Percentiles rank a stretch among this genome's conserved stretches.
These are phyloP conservation scores for Chaetomium sp. DNA, from an alignment of 2,329 filamentous ascomycete species.

Conservation along the genomic window DNA sequence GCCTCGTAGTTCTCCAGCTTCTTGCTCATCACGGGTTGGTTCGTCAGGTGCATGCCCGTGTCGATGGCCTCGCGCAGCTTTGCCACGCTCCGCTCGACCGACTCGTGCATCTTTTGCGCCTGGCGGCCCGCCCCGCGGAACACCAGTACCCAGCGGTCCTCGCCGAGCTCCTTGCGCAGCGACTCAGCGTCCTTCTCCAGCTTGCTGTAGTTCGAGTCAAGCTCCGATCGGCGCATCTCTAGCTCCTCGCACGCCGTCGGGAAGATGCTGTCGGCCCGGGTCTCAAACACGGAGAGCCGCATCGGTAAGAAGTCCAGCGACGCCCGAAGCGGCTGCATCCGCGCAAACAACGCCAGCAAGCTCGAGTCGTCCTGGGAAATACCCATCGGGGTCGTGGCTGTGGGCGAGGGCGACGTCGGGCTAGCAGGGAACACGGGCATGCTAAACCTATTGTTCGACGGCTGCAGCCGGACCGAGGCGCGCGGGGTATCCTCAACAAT, in stretches of 20 bases:
- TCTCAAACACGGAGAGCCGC: constrained; percentile 80
- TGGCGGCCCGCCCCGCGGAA: constrained; percentile 89
- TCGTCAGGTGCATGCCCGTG: constrained; percentile 64
- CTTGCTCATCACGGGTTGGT: constrained; percentile 63
- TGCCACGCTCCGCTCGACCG: constrained; percentile 76
- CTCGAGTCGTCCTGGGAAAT: constrained; percentile 76
- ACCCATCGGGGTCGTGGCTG: constrained; percentile 36
- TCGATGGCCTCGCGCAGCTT: constrained; percentile 80
- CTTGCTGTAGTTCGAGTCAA: constrained; percentile 83
- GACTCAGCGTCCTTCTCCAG: constrained; percentile 87
- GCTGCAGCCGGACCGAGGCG: constrained; percentile 42
- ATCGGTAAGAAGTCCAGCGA: constrained; percentile 95
- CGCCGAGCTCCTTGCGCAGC: constrained; percentile 80
- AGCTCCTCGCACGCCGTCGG: constrained; percentile 88
- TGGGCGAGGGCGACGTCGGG: constrained; percentile 49
- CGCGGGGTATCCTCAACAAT: constrained; percentile 83
- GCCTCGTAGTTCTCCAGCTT: constrained; percentile 90
- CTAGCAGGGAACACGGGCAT: constrained; percentile 57
- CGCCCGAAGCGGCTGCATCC: constrained; percentile 89
- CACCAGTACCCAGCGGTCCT: constrained; percentile 93
- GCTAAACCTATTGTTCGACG: constrained; percentile 60
- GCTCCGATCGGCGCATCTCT: constrained; percentile 61
- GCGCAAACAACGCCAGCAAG: constrained; percentile 81
- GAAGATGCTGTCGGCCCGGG: constrained; percentile 69
- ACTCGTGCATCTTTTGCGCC: constrained; percentile 94